phyloP scores from a whole-genome alignment of 306 rosid species.

The Citrullus colocynthis region DNA sequence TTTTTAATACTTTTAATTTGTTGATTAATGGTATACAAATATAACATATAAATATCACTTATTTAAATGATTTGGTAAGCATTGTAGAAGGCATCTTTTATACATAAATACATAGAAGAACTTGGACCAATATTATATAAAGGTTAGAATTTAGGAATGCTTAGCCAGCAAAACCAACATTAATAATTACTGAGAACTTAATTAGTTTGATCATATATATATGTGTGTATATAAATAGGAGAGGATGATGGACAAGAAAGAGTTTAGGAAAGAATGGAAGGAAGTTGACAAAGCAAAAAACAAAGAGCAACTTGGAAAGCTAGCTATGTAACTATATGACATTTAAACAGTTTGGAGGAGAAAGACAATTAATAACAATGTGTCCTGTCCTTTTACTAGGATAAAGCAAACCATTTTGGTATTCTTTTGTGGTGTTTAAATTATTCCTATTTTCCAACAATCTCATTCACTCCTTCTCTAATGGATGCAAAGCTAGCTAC shows the following conservation, averaged over 20 bases:
- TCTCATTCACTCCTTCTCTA: neutral
- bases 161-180: too few relatives aligned
- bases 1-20: too few relatives aligned
- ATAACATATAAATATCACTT: too few relatives aligned
- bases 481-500: neutral
- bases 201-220: neutral
- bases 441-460: neutral
- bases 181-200: neutral
- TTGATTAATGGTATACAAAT: too few relatives aligned
- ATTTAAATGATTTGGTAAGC: too few relatives aligned
- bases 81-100: too few relatives aligned
- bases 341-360: neutral
- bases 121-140: too few relatives aligned
- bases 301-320: neutral
- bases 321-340: neutral
- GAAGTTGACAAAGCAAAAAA: neutral
- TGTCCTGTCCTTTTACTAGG: neutral
- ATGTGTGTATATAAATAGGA: too few relatives aligned
- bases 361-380: neutral
- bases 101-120: too few relatives aligned
- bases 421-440: neutral
- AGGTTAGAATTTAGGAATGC: too few relatives aligned
- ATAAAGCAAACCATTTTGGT: neutral
- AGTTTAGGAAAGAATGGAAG: neutral
- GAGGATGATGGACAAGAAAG: neutral